These are phyloP conservation scores for Sarocladium strictum DNA, from an alignment of 2,329 filamentous ascomycete species.

Conservation along the genomic window DNA sequence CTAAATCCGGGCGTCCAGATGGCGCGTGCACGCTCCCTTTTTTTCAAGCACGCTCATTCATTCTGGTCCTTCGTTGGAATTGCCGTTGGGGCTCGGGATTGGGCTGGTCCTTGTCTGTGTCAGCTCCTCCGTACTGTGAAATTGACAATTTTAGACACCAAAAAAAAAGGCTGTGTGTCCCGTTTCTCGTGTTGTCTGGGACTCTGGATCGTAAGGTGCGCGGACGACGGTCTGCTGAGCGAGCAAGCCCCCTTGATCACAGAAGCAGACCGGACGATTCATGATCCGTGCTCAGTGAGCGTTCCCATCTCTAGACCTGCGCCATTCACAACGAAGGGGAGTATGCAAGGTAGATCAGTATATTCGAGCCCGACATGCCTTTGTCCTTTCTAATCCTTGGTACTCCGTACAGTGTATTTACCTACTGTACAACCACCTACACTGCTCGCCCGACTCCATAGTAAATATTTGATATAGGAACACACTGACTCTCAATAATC, in stretches of 20 bases:
- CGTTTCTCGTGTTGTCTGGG: neutral
- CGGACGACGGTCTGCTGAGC: neutral
- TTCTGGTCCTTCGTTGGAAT: neutral
- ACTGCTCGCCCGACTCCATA: too few relatives aligned
- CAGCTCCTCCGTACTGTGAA: conserved; percentile 1
- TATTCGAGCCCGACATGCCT: too few relatives aligned
- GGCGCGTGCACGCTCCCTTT: neutral
- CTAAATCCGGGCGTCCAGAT: neutral
- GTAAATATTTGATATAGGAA: too few relatives aligned
- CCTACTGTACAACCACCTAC: too few relatives aligned
- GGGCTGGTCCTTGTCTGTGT: conserved; percentile 3
- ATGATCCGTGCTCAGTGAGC: neutral
- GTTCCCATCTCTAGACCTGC: neutral
- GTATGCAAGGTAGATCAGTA: too few relatives aligned
- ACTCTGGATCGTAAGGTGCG: neutral
- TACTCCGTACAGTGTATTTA: too few relatives aligned
- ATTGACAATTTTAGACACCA: conserved; percentile 9
- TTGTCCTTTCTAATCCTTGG: too few relatives aligned
- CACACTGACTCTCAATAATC: too few relatives aligned
- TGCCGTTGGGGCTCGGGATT: conserved; percentile 6
- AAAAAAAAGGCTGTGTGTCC: neutral
- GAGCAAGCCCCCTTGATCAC: neutral
- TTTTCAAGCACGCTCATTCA: neutral
- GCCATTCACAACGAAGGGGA: too few relatives aligned
- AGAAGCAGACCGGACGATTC: neutral